Evolutionary conservation across 805 yeast genomes (phyloP), one percentile per base, ranked within the genome.

Genomic region (Zygoascus bituminiphila): DNA sequence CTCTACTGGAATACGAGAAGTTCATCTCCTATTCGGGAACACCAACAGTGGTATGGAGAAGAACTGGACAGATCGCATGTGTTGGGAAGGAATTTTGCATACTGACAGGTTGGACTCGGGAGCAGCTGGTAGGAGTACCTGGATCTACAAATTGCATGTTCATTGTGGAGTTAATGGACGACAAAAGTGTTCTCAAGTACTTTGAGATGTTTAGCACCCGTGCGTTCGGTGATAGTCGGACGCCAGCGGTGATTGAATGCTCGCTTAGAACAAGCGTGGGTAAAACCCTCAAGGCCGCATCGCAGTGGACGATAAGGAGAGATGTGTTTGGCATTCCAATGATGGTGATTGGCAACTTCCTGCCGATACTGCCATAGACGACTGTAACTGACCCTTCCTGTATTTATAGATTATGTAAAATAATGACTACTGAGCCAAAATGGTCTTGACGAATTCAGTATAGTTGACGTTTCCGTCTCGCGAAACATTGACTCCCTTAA

Each of bases 321-420:
- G 98, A 91, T 62, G 94, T 91, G 15, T 91, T 93, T 67, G 97
- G 96, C 7, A 82, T 91, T 46, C 98, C 98, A 14, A 83, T 93
- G 88, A 89, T 91, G 95, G 83, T 93, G 20, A 77, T 91, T 29
- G 98, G 96, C 15, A 93, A 88, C 62, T 91, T 91, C 62, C 70
- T 91, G 57, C 98, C 97, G 0, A 82, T 87, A 20, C 49, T 66
- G 49, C 59, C 57, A 10, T 61, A 36, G 39, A 36, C 17, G 20
- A 4, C 17, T 12, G 8, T 29, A 25, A 6, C 33, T 15, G 33
- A 3, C 39, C 39, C 14, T 36, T 17, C 17, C 6, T 36, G 39
- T 36, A 29, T 29, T 29, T 29, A 29, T 29, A 29, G 33, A 36
- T 36, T 36, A 17, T 36, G 39, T 19, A 17, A 15, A 10, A 9